These are phyloP conservation scores for Ephemerocybe angulata DNA, from an alignment of 768 basidiomycete species.

Conservation along the genomic window DNA sequence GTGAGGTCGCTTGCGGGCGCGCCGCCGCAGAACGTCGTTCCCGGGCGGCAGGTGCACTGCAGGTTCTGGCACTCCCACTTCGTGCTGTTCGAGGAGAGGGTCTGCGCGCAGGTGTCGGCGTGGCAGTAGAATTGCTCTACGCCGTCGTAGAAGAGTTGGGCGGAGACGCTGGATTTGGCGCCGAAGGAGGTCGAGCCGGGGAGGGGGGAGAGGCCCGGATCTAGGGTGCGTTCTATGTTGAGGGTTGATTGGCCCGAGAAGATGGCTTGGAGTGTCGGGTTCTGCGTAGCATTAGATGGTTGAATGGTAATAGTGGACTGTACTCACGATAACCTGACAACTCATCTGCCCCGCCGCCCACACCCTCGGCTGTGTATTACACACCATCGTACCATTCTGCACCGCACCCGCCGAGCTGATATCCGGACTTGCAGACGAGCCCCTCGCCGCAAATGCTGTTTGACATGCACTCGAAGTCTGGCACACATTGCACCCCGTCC, in stretches of 20 bases:
- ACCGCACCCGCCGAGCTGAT: constrained; percentile 22
- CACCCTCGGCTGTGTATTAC: constrained; percentile 66
- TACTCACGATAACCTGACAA: constrained; percentile 74
- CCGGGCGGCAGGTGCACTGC: constrained; percentile 65
- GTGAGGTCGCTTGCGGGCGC: constrained; percentile 46
- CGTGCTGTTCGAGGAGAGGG: constrained; percentile 38
- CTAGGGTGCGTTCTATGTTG: constrained; percentile 74
- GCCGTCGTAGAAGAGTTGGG: constrained; percentile 75
- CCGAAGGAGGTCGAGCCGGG: constrained; percentile 62
- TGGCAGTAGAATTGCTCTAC: constrained; percentile 87
- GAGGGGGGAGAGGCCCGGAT: constrained; percentile 65
- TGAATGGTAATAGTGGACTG: background rate
- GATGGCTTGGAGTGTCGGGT: constrained; percentile 76
- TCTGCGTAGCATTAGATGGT: constrained; percentile 40
- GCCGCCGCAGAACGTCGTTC: constrained; percentile 74
- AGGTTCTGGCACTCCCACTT: constrained; percentile 75
- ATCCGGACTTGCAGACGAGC: constrained; percentile 30
- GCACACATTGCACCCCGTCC: constrained; percentile 80
- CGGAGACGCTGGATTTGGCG: constrained; percentile 46
- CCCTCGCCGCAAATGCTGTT: constrained; percentile 47
- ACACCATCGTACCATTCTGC: constrained; percentile 66
- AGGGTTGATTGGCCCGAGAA: constrained; percentile 70
- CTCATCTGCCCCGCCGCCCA: constrained; percentile 82
- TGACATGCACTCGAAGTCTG: constrained; percentile 64
- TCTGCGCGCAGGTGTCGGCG: constrained; percentile 69